These are phyloP conservation scores for Coemansia asiatica DNA, from an alignment of 192 early-diverging fungal species.

Conservation along the genomic window DNA sequence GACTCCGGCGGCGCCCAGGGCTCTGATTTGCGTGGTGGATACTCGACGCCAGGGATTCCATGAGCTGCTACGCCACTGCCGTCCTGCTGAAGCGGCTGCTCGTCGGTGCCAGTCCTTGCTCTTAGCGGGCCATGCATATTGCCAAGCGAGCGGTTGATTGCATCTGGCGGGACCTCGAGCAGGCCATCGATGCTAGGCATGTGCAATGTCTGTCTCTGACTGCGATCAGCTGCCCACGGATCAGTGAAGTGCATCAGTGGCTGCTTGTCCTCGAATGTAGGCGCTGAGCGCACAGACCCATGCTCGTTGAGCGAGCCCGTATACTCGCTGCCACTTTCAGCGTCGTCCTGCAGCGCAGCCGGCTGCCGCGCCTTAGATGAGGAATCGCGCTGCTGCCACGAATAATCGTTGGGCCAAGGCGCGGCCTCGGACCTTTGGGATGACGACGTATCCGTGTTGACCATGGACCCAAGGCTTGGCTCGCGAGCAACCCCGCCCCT, in stretches of 20 bases:
- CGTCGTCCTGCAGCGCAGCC: constrained; percentile 26
- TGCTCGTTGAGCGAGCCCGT: constrained; percentile 28
- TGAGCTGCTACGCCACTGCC: not conserved
- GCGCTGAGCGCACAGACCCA: constrained; percentile 36
- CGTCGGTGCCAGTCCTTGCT: not conserved
- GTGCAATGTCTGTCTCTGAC: constrained; percentile 19
- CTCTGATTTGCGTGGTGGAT: constrained; percentile 52
- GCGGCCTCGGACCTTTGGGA: constrained; percentile 25
- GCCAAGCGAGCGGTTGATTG: constrained; percentile 11
- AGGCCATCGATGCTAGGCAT: constrained; percentile 3
- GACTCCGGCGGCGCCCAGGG: constrained; percentile 69
- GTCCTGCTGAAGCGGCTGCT: not conserved
- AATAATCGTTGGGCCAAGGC: constrained; percentile 28
- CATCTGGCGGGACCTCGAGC: not conserved
- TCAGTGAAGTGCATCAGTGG: constrained; percentile 46
- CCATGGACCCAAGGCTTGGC: constrained; percentile 32
- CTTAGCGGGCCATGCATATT: constrained; percentile 15
- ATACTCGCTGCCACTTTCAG: constrained; percentile 33
- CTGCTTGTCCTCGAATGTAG: constrained; percentile 26
- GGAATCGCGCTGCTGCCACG: constrained; percentile 42
- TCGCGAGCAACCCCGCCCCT: constrained; percentile 30
- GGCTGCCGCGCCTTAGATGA: constrained; percentile 45
- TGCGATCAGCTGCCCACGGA: constrained; percentile 49
- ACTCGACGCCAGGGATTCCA: constrained; percentile 22
- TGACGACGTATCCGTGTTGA: constrained; percentile 15